These are phyloP conservation scores for Cerrena zonata DNA, from an alignment of 1,284 basidiomycete species.

Conservation along the genomic window DNA sequence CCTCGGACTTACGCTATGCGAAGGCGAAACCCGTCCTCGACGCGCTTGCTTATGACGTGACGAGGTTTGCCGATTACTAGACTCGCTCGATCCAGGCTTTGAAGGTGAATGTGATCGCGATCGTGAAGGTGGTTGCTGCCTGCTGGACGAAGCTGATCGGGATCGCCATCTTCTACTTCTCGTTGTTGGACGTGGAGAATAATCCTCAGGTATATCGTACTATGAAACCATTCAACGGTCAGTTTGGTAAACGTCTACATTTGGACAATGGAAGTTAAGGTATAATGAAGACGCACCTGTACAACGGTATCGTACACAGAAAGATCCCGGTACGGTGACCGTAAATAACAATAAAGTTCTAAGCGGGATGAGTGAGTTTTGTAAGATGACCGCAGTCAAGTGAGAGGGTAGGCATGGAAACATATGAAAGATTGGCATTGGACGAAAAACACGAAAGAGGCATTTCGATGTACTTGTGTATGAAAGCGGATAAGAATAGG, in stretches of 20 bases:
- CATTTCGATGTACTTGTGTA: background rate
- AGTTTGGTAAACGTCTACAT: background rate
- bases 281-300: slow-evolving; percentile 49
- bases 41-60: background rate
- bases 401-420: slow-evolving; percentile 1
- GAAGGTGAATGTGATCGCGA: slow-evolving; percentile 22
- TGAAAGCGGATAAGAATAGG: slow-evolving; percentile 6
- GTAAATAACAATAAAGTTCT: slow-evolving; percentile 82
- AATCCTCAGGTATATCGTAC: slow-evolving; percentile 49
- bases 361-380: slow-evolving; percentile 10
- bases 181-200: slow-evolving; percentile 28
- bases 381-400: no score
- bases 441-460: background rate
- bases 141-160: slow-evolving; percentile 4
- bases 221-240: slow-evolving; percentile 22
- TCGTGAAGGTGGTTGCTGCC: slow-evolving; percentile 7
- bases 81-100: background rate
- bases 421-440: background rate
- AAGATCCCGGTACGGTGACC: slow-evolving; percentile 79
- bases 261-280: background rate
- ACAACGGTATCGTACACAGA: slow-evolving; percentile 74
- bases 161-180: slow-evolving; percentile 37
- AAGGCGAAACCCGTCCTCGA: background rate
- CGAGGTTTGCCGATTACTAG: background rate
- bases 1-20: no score